Percentiles rank a stretch among this genome's conserved stretches.
Evolutionary conservation across 257 asterid species (phyloP).

Genomic region (Jacaranda mimosifolia): DNA sequence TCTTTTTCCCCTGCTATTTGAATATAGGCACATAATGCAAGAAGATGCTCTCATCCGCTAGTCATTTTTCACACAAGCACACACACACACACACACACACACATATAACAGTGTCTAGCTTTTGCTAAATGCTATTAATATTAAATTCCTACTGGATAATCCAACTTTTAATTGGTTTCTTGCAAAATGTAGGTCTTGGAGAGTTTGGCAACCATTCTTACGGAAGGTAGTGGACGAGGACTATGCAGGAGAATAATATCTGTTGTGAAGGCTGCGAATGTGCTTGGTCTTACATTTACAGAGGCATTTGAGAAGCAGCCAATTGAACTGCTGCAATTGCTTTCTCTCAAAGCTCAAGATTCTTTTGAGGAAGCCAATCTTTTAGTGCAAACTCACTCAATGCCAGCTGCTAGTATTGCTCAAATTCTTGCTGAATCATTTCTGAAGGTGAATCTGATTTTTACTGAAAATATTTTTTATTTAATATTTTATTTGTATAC

Average conservation of each 20-base stretch:
- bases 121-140: constrained; percentile 27
- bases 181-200: constrained; percentile 69
- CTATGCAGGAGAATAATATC: constrained; percentile 83
- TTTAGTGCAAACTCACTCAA: constrained; percentile 82
- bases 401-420: constrained; percentile 96
- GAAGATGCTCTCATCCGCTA: constrained; percentile 2
- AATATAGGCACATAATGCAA: constrained; percentile 19
- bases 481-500: not conserved
- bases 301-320: constrained; percentile 98
- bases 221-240: constrained; percentile 86
- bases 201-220: constrained; percentile 62
- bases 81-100: not conserved
- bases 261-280: constrained; percentile 88
- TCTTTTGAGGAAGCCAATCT: constrained; percentile 92
- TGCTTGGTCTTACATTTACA: constrained; percentile 84
- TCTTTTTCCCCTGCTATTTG: not conserved
- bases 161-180: constrained; percentile 25
- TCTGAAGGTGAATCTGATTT: constrained; percentile 67
- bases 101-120: not conserved
- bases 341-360: constrained; percentile 96
- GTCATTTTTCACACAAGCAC: constrained; percentile 21
- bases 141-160: constrained; percentile 22
- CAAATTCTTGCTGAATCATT: constrained; percentile 98
- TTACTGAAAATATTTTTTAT: not conserved
- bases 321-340: constrained; percentile 87